These are phyloP conservation scores for Agaricus sinodeliciosus DNA, from an alignment of 768 basidiomycete genomes.

Conservation along the genomic window DNA sequence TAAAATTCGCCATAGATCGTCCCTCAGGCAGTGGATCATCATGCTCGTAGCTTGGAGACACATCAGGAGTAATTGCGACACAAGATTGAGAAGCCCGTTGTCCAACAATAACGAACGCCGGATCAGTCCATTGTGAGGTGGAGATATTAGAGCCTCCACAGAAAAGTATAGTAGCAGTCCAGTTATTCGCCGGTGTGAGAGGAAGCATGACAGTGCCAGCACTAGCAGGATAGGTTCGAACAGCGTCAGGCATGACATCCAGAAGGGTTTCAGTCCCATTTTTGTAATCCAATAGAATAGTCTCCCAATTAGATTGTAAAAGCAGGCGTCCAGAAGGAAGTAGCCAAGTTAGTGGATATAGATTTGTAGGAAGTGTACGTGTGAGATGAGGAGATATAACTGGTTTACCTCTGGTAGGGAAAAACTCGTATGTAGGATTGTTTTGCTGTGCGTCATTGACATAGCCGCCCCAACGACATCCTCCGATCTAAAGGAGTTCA, in stretches of 20 bases:
- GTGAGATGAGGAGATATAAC: slow-evolving; percentile 59
- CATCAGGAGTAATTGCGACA: slow-evolving; percentile 71
- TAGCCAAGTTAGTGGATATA: slow-evolving; percentile 68
- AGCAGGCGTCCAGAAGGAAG: slow-evolving; percentile 58
- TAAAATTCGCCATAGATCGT: slow-evolving; percentile 66
- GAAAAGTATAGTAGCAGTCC: slow-evolving; percentile 75
- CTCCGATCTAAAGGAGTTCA: slow-evolving; percentile 38
- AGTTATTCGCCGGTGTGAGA: slow-evolving; percentile 75
- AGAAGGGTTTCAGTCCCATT: slow-evolving; percentile 48
- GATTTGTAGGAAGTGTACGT: slow-evolving; percentile 65
- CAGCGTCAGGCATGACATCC: slow-evolving; percentile 57
- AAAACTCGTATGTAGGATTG: slow-evolving; percentile 79
- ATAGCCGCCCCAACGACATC: slow-evolving; percentile 57
- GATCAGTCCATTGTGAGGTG: slow-evolving; percentile 16
- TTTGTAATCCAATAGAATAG: slow-evolving; percentile 57
- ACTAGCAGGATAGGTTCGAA: slow-evolving; percentile 69
- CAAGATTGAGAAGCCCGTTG: slow-evolving; percentile 64
- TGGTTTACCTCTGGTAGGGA: slow-evolving; percentile 49
- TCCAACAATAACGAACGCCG: slow-evolving; percentile 40
- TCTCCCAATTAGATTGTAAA: slow-evolving; percentile 56
- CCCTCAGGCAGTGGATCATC: slow-evolving; percentile 63
- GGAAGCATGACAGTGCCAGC: slow-evolving; percentile 74
- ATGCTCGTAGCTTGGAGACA: slow-evolving; percentile 45
- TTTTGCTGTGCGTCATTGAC: slow-evolving; percentile 61
- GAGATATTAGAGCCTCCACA: slow-evolving; percentile 71